Conservation (phyloP, 2,329 filamentous ascomycete genomes). For the Periconia macrospinosa region DNA sequence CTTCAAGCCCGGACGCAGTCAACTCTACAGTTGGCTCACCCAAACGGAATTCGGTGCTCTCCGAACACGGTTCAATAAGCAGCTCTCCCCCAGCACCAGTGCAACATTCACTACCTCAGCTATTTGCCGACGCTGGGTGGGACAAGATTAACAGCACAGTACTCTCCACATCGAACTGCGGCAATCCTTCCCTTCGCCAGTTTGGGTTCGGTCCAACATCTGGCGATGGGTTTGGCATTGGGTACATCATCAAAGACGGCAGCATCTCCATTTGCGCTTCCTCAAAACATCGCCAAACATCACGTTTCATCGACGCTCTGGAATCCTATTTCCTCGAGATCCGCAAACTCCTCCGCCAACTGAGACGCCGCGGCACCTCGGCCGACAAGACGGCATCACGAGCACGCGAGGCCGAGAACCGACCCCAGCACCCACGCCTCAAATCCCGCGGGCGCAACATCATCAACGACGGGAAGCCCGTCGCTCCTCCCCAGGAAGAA, state of each 20-base stretch:
- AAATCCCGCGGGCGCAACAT: conserved; percentile 77
- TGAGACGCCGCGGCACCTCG: conserved; percentile 58
- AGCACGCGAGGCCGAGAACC: conserved; percentile 64
- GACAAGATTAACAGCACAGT: conserved; percentile 95
- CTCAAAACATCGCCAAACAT: conserved; percentile 92
- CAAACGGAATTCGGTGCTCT: conserved; percentile 54
- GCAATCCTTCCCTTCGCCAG: conserved; percentile 89
- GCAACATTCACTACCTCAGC: conserved; percentile 64
- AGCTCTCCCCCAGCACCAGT: conserved; percentile 55
- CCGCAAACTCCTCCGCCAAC: conserved; percentile 76
- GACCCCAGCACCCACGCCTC: conserved; percentile 51
- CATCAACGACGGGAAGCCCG: conserved; percentile 56
- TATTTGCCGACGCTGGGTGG: conserved; percentile 90
- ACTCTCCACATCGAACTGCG: conserved; percentile 96
- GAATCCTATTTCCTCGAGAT: conserved; percentile 92
- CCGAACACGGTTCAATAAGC: conserved; percentile 51
- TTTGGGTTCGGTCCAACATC: conserved; percentile 97
- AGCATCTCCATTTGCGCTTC: conserved; percentile 87
- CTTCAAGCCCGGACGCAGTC: conserved; percentile 57
- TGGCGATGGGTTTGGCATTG: conserved; percentile 93
- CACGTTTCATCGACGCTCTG: conserved; percentile 83
- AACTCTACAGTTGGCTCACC: conserved; percentile 58
- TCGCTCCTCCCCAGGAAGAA: conserved; percentile 65
- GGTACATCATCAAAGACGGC: conserved; percentile 98
- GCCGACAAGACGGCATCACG: conserved; percentile 58